Evolutionary conservation across 768 basidiomycete genomes (phyloP).

Genomic region (Dentipellis sp.): DNA sequence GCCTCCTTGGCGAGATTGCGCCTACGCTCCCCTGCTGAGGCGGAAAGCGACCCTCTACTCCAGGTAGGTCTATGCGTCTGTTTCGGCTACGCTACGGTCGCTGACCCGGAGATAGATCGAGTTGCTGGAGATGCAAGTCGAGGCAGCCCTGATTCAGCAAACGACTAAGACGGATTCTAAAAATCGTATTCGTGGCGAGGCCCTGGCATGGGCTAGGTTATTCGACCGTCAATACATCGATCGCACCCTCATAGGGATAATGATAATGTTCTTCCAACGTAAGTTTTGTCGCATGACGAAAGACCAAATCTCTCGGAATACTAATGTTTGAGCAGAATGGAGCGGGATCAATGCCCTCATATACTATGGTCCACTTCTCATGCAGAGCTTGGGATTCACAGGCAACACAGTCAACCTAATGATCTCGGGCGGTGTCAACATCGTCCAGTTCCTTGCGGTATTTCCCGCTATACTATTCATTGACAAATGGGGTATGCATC

Average conservation of each 20-base stretch:
- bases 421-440: constrained; percentile 71
- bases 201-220: constrained; percentile 47
- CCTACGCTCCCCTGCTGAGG: constrained; percentile 35
- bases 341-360: constrained; percentile 79
- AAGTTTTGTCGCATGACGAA: constrained; percentile 17
- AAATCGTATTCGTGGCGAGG: constrained; percentile 16
- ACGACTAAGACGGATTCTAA: constrained; percentile 19
- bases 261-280: constrained; percentile 84
- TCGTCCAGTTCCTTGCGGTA: constrained; percentile 71
- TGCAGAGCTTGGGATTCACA: constrained; percentile 51
- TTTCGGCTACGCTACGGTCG: not conserved
- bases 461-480: constrained; percentile 65
- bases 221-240: constrained; percentile 43
- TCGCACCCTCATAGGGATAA: constrained; percentile 59
- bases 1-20: constrained; percentile 48
- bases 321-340: constrained; percentile 47
- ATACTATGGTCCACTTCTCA: constrained; percentile 73
- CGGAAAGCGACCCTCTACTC: constrained; percentile 38
- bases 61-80: constrained; percentile 26
- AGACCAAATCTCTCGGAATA: not conserved
- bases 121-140: constrained; percentile 67
- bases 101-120: constrained; percentile 41
- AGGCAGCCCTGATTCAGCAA: constrained; percentile 42
- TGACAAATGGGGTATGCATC: constrained; percentile 41
- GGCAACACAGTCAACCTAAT: constrained; percentile 52